Evolutionary conservation across 352 stramenopile species (phyloP).

Genomic region (Phytophthora rubi): DNA sequence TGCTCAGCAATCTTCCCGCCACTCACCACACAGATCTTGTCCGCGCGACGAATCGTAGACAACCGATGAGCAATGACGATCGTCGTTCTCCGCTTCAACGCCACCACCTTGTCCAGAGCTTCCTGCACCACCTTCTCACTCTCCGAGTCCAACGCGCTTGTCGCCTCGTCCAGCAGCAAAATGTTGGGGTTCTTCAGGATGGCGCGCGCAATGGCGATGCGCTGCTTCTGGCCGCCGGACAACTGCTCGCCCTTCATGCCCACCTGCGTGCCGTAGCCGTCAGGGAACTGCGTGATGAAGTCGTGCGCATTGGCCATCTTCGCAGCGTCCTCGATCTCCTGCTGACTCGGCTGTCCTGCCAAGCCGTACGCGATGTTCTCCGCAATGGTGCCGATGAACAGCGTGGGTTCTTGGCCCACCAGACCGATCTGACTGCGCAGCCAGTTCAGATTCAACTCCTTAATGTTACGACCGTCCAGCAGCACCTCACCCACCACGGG

Average conservation of each 20-base stretch:
- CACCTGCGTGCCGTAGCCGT: conserved; percentile 93
- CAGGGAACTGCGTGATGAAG: conserved; percentile 91
- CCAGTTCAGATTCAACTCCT: conserved; percentile 68
- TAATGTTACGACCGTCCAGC: conserved; percentile 79
- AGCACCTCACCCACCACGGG: conserved; percentile 54
- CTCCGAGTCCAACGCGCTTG: conserved; percentile 83
- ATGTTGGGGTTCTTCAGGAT: conserved; percentile 48
- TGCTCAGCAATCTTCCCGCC: conserved; percentile 91
- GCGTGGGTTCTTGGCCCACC: conserved; percentile 63
- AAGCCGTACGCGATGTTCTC: conserved; percentile 67
- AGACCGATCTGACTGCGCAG: conserved; percentile 65
- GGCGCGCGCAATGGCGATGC: conserved; percentile 93
- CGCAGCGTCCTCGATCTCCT: conserved; percentile 86
- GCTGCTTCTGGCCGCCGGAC: conserved; percentile 71
- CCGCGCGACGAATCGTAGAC: conserved; percentile 29
- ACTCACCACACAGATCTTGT: conserved; percentile 95
- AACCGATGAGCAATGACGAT: conserved; percentile 95
- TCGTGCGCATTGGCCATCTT: conserved; percentile 92
- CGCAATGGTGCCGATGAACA: conserved; percentile 66
- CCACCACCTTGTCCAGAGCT: conserved; percentile 70
- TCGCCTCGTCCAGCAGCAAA: conserved; percentile 93
- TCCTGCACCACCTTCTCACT: conserved; percentile 87
- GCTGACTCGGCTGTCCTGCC: conserved; percentile 1
- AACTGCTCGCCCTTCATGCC: conserved; percentile 92
- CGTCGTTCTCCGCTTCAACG: conserved; percentile 75